These are phyloP conservation scores for Neofusicoccum laricinum DNA, from an alignment of 2,329 filamentous ascomycete genomes.

Conservation along the genomic window DNA sequence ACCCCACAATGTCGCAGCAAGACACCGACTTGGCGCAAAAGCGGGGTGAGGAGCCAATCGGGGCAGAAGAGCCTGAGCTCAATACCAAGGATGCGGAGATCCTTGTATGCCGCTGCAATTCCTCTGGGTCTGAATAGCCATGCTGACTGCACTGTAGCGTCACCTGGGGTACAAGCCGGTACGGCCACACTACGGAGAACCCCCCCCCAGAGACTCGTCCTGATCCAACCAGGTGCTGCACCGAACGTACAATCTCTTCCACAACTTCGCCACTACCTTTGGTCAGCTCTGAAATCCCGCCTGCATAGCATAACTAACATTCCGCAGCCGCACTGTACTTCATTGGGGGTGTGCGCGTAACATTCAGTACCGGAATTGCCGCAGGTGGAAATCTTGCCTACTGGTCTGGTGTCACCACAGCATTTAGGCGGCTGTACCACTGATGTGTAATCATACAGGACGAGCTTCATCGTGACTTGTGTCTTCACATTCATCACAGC, in stretches of 20 bases:
- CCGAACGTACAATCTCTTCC: conserved; percentile 12
- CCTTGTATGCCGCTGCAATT: not conserved
- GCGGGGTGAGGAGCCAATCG: not conserved
- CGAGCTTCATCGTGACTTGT: conserved; percentile 58
- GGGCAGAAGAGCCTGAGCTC: not conserved
- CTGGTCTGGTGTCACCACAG: conserved; percentile 41
- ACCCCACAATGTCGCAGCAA: not conserved
- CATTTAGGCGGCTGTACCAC: too few species aligned
- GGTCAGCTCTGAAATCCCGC: not conserved
- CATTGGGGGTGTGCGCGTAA: conserved; percentile 58
- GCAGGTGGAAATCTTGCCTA: conserved; percentile 61
- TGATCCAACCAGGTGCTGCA: conserved; percentile 1
- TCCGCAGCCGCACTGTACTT: conserved; percentile 57
- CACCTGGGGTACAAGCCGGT: conserved; percentile 14
- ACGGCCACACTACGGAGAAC: not conserved
- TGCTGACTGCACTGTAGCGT: not conserved
- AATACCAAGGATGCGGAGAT: conserved; percentile 8
- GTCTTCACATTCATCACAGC: conserved; percentile 62
- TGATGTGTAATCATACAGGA: conserved; percentile 38
- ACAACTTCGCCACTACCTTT: conserved; percentile 11
- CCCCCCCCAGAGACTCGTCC: not conserved
- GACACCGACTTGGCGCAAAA: not conserved
- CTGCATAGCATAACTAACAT: conserved; percentile 7
- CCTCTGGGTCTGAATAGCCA: not conserved
- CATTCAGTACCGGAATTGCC: conserved; percentile 61